A percentile compares a stretch with the other conserved stretches of the same genome.
Conservation (phyloP, 352 stramenopile genomes). For the Phytophthora aleatoria region DNA sequence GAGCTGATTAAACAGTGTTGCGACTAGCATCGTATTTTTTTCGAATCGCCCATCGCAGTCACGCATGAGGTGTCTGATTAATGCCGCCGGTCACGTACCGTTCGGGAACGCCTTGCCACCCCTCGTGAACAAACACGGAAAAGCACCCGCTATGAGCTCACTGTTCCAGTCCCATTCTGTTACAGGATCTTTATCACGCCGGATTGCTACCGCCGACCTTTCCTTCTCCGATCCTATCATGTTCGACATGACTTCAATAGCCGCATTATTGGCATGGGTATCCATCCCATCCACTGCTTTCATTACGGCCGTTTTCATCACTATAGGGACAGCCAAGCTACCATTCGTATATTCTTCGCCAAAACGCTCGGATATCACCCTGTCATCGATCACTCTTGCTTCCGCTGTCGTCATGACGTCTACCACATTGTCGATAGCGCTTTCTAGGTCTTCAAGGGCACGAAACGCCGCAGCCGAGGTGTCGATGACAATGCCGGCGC, state of each 20-base stretch:
- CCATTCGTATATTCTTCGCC: too few relatives aligned
- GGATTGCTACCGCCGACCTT: not conserved
- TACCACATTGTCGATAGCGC: too few relatives aligned
- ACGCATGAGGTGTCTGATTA: not conserved
- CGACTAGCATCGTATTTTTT: not conserved
- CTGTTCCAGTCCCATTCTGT: not conserved
- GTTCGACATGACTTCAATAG: not conserved
- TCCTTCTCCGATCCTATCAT: not conserved
- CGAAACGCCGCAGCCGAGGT: too few relatives aligned
- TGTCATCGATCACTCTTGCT: too few relatives aligned
- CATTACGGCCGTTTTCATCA: too few relatives aligned
- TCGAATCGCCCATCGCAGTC: not conserved
- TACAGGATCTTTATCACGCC: too few relatives aligned
- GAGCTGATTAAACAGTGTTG: conserved; percentile 6
- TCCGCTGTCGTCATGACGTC: too few relatives aligned
- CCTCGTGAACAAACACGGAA: not conserved
- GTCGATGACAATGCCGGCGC: too few relatives aligned
- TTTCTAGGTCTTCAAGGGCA: too few relatives aligned
- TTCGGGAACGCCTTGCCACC: not conserved
- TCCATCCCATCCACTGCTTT: too few relatives aligned
- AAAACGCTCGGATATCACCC: too few relatives aligned
- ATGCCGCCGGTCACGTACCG: not conserved
- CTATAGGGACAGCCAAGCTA: too few relatives aligned
- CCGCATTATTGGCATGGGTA: not conserved
- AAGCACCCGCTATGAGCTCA: not conserved